Base-by-base conservation (phyloP, 805 yeast species). In the Candida sithepensis region DNA sequence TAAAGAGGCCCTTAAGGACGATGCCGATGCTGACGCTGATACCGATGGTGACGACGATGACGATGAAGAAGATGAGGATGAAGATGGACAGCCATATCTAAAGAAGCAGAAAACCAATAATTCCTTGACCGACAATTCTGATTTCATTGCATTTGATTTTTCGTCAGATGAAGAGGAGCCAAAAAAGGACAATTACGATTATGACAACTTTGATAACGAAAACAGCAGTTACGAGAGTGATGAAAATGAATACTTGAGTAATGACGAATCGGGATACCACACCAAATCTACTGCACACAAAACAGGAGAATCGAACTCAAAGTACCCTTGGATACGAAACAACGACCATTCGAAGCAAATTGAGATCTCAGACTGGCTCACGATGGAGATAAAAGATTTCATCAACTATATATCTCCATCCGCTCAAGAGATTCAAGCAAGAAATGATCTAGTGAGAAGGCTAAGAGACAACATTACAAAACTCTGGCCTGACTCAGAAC, bases 321-420 rank as follows among this genome's bases (percentile, higher is more conserved):
- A 70, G 30, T 81, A 65, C 50, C 96, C 96, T 0, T 89, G 96
- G 96, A 75, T 87, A 21, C 73, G 81, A 45, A 80, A 83, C 51
- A 86, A 83, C 54, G 92, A 88, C 56, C 95, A 88, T 60, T 79
- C 88, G 1, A 78, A 71, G 45, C 90, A 85, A 61, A 75, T 77
- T 53, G 95, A 87, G 56, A 80, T 90, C 30, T 83, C 91, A 1
- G 91, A 85, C 56, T 89, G 96, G 94, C 73, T 92, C 20, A 85
- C 94, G 3, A 72, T 77, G 66, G 98, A 92, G 63, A 87, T 92
- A 52, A 78, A 77, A 53, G 96, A 89, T 60, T 92, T 89, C 64
- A 85, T 87, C 24, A 78, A 81, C 41, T 92, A 90, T 64, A 82
- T 91, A 22, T 85, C 96, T 0, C 98, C 98, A 1, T 81, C 92